Conservation (phyloP, 2,329 filamentous ascomycete genomes). For the Escovopsis sp. region DNA sequence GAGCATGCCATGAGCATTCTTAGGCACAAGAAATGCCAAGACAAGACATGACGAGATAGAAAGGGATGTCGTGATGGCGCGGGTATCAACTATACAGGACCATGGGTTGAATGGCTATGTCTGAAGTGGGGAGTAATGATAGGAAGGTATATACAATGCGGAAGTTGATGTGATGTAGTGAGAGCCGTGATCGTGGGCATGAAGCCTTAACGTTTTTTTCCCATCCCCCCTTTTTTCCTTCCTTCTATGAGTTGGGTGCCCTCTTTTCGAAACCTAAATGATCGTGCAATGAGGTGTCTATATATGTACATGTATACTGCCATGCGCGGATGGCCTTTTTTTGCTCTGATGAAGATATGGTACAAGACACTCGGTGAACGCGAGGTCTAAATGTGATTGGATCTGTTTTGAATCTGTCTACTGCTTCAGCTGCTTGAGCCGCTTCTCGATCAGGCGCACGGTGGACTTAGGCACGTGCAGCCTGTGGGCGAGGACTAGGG, state of each 20-base stretch:
- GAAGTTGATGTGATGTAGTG: background rate
- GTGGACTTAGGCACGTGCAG: conserved; percentile 58
- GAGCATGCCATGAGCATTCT: too few relatives aligned
- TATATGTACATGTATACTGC: background rate
- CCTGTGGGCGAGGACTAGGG: conserved; percentile 63
- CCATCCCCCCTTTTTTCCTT: background rate
- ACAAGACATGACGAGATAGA: too few relatives aligned
- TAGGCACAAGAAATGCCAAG: too few relatives aligned
- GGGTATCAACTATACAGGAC: background rate
- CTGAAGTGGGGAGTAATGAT: background rate
- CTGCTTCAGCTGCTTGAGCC: conserved; percentile 20
- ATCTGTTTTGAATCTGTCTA: background rate
- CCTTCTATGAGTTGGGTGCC: background rate
- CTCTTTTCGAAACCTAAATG: too few relatives aligned
- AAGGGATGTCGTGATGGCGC: too few relatives aligned
- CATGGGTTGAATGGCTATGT: background rate
- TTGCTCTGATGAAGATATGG: background rate
- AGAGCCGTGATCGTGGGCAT: background rate
- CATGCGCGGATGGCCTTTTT: background rate
- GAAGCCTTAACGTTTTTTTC: too few relatives aligned
- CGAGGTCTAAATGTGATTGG: background rate
- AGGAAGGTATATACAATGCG: background rate
- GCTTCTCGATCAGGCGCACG: conserved; percentile 42
- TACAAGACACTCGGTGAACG: background rate
- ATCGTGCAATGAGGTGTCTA: background rate